These are phyloP conservation scores for Plectranthus barbatus DNA, from an alignment of 257 asterid genomes.

Conservation along the genomic window DNA sequence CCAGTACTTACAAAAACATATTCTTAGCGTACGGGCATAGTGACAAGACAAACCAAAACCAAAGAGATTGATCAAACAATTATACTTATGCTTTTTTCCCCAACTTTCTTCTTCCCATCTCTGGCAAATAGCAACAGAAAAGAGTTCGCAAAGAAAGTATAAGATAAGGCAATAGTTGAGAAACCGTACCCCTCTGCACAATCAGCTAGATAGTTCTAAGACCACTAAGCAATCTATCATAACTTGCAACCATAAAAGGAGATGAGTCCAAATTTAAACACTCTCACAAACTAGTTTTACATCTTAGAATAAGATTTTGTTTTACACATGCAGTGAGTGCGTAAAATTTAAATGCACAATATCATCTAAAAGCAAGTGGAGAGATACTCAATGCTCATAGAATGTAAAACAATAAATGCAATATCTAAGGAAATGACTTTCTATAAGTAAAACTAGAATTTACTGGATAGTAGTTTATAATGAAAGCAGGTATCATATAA, in stretches of 20 bases:
- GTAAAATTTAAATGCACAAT: background rate
- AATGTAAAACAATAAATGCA: background rate
- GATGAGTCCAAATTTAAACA: background rate
- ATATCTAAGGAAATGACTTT: no score
- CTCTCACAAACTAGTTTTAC: background rate
- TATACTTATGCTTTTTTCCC: background rate
- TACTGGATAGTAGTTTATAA: no score
- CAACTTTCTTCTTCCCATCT: background rate
- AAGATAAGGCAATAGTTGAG: background rate
- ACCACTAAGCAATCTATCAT: background rate
- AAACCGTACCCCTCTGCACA: background rate
- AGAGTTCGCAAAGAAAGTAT: background rate
- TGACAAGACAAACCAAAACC: background rate
- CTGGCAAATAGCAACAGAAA: conserved; percentile 1
- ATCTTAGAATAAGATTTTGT: background rate
- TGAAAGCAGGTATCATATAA: background rate
- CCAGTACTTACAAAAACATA: background rate
- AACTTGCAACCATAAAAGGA: background rate
- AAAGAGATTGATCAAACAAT: background rate
- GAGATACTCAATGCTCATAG: no score
- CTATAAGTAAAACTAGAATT: no score
- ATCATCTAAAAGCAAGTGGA: no score
- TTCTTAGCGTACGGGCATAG: background rate
- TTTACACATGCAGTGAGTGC: background rate
- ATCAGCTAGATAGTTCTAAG: background rate